Evolutionary conservation across 2,329 filamentous ascomycete species (phyloP), one percentile per base, ranked within the genome.

Genomic region (Cytospora paraplurivora): DNA sequence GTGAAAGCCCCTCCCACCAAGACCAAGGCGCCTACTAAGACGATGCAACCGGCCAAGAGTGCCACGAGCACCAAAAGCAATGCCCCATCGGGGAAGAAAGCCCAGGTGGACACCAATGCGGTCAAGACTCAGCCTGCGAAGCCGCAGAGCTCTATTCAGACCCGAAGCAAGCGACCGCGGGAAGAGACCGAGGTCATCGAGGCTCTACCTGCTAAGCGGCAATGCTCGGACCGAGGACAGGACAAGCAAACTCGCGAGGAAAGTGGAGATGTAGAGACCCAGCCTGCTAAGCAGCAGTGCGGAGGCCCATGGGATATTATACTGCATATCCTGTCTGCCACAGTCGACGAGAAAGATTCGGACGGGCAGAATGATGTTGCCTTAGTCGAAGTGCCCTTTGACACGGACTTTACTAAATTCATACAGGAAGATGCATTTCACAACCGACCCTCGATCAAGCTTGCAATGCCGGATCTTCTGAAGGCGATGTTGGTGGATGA

Each of bases 401-500:
- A 32, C 49, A 55, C 11, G 32, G 38, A 55, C 4, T 7, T 21
- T 55, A 41, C 55, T 55, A 54, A 55, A 38, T 17, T 41, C 7
- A 49, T 27, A 63, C 76, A 98, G 93, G 95, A 98, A 79, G 95
- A 98, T 66, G 81, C 84, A 5, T 99, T 97, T 74, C 87, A 93
- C 72, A 83, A 85, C 67, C 88, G 93, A 63, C 93, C 94, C 21
- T 92, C 92, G 19, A 89, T 99, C 71, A 91, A 92, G 70, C 85
- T 99, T 50, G 84, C 88, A 56, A 88, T 98, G 68, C 93, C 95
- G 0, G 95, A 98, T 73, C 87, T 90, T 68, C 83, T 99, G 68
- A 97, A 98, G 79, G 92, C 91, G 17, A 84, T 96, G 67, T 86
- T 99, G 3, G 95, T 99, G 27, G 95, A 99, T 74, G 95, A 99